phyloP scores from a whole-genome alignment of 108 stramenopile species.

The Cyclotella kingstonii region DNA sequence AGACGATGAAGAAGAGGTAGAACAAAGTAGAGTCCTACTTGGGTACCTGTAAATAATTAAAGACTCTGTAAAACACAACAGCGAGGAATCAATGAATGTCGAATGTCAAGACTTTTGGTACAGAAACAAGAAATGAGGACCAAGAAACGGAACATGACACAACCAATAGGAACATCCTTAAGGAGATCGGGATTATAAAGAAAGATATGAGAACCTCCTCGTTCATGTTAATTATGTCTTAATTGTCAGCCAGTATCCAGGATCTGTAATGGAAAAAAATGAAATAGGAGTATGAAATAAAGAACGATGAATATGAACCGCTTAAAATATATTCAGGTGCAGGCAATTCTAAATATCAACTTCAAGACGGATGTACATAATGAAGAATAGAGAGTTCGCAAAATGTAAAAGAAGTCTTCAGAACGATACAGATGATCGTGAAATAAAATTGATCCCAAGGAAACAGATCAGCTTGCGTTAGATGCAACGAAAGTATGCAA shows the following conservation, averaged over 20 bases:
- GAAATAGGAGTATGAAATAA: conserved; percentile 14
- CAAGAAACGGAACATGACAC: too few species aligned
- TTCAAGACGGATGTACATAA: conserved; percentile 2
- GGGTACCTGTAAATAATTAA: too few species aligned
- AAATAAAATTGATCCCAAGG: not conserved
- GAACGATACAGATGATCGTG: conserved; percentile 12
- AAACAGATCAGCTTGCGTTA: conserved; percentile 5
- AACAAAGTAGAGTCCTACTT: too few species aligned
- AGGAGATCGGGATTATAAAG: too few species aligned
- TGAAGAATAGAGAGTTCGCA: conserved; percentile 23
- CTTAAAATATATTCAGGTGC: conserved; percentile 30
- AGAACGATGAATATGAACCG: conserved; percentile 11
- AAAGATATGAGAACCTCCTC: conserved; percentile 36
- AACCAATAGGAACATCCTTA: too few species aligned
- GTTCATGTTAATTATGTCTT: conserved; percentile 40
- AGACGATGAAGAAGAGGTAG: too few species aligned
- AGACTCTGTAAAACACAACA: too few species aligned
- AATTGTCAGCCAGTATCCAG: not conserved
- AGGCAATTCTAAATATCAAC: conserved; percentile 1
- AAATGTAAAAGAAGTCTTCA: conserved; percentile 34
- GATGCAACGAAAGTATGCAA: conserved; percentile 5
- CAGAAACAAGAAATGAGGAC: too few species aligned
- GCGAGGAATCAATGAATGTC: too few species aligned
- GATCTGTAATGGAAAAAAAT: not conserved
- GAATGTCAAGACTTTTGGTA: too few species aligned